Conservation (phyloP, 208 protist species). For the Acanthamoeba quina region DNA sequence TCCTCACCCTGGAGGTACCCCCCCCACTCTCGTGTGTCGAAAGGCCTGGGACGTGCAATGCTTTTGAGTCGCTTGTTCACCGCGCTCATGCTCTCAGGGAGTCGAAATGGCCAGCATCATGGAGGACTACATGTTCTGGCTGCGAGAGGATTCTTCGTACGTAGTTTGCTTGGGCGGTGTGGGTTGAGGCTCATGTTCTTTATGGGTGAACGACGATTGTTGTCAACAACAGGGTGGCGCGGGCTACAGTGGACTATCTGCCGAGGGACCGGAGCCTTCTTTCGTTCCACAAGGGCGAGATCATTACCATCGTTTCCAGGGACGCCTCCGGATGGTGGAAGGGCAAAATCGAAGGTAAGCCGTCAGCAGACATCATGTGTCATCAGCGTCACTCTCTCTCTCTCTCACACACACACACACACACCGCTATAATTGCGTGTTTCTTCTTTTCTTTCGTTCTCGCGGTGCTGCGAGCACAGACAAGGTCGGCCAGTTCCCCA, state of each 20-base stretch:
- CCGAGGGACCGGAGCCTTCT: not conserved
- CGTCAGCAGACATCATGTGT: not conserved
- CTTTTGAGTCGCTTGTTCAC: too few species aligned
- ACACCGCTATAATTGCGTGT: not conserved
- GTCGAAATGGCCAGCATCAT: constrained; percentile 46
- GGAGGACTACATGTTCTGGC: constrained; percentile 67
- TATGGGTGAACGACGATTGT: not conserved
- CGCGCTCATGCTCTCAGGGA: not conserved
- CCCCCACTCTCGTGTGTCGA: not conserved
- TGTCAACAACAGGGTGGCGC: not conserved
- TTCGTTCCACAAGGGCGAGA: constrained; percentile 17
- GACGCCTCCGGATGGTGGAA: constrained; percentile 10
- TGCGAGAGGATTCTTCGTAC: constrained; percentile 44
- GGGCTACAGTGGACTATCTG: not conserved
- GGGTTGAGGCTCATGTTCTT: not conserved
- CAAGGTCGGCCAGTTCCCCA: constrained; percentile 18
- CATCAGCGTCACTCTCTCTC: not conserved
- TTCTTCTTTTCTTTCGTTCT: not conserved
- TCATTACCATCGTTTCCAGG: not conserved
- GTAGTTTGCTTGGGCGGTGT: not conserved
- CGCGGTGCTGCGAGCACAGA: not conserved
- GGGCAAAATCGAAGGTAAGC: not conserved
- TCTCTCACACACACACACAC: not conserved
- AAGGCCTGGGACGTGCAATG: too few species aligned
- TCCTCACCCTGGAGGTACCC: not conserved